A percentile compares a stretch with the other conserved stretches of the same genome.
phyloP scores from a whole-genome alignment of 192 early-diverging fungal species.

The Oehlia diaphana region DNA sequence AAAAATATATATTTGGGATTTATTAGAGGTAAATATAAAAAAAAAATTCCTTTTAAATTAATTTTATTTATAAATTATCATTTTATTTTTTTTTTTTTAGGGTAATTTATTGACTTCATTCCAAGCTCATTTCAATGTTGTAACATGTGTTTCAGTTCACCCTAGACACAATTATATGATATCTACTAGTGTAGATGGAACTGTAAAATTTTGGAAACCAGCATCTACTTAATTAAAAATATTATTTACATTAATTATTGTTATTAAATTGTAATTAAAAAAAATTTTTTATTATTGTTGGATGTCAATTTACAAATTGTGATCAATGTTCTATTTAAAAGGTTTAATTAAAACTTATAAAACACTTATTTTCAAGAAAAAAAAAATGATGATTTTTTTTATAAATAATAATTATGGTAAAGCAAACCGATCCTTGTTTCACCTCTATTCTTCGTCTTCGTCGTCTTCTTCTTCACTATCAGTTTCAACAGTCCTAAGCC shows the following conservation, averaged over 20 bases:
- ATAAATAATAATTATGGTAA: not conserved
- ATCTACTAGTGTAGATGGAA: conserved; percentile 68
- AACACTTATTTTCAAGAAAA: too few species aligned
- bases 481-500: conserved; percentile 72
- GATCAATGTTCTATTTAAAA: too few species aligned
- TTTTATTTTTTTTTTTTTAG: conserved; percentile 28
- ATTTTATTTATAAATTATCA: not conserved
- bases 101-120: conserved; percentile 45
- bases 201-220: conserved; percentile 59
- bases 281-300: too few species aligned
- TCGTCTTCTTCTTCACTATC: conserved; percentile 63
- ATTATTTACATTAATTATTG: too few species aligned
- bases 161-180: conserved; percentile 60
- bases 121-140: conserved; percentile 57
- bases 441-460: not conserved
- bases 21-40: conserved; percentile 55
- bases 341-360: too few species aligned
- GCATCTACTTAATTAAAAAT: not conserved
- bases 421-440: not conserved
- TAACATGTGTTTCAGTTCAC: conserved; percentile 72
- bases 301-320: too few species aligned
- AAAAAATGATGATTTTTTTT: too few species aligned
- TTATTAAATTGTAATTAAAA: too few species aligned
- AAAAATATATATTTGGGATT: conserved; percentile 82
- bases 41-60: not conserved